phyloP scores from a whole-genome alignment of 1,284 basidiomycete genomes.

The Ganoderma lucidum region DNA sequence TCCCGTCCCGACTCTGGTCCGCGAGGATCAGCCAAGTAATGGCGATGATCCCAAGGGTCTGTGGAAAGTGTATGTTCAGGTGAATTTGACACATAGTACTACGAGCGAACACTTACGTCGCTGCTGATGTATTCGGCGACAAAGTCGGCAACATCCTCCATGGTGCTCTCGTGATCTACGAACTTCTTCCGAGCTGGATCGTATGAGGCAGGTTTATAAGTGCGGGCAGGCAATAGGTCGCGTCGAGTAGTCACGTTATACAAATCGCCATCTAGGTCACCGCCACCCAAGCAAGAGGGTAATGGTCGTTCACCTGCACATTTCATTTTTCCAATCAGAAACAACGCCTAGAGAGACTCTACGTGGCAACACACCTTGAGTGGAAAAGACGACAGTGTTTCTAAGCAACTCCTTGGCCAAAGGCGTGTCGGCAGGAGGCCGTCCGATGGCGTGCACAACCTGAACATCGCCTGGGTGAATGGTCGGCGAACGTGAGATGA shows the following conservation, averaged over 20 bases:
- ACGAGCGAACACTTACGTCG: constrained; percentile 51
- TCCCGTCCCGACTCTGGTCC: constrained; percentile 64
- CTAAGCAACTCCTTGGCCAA: constrained; percentile 58
- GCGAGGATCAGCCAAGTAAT: constrained; percentile 72
- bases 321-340: background rate
- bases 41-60: constrained; percentile 68
- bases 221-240: constrained; percentile 33
- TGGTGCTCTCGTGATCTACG: constrained; percentile 63
- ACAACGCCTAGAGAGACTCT: background rate
- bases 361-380: constrained; percentile 48
- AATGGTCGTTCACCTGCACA: constrained; percentile 60
- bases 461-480: constrained; percentile 77
- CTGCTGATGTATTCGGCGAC: constrained; percentile 76
- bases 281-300: constrained; percentile 70
- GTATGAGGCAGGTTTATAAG: constrained; percentile 59
- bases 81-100: background rate
- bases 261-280: constrained; percentile 69
- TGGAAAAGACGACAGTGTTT: constrained; percentile 69
- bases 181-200: constrained; percentile 53
- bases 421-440: constrained; percentile 56
- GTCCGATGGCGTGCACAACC: constrained; percentile 65
- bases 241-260: constrained; percentile 57
- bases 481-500: constrained; percentile 70
- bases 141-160: constrained; percentile 77
- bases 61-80: constrained; percentile 12